These are phyloP conservation scores for Globisporangium irregulare DNA, from an alignment of 352 stramenopile genomes.

Conservation along the genomic window DNA sequence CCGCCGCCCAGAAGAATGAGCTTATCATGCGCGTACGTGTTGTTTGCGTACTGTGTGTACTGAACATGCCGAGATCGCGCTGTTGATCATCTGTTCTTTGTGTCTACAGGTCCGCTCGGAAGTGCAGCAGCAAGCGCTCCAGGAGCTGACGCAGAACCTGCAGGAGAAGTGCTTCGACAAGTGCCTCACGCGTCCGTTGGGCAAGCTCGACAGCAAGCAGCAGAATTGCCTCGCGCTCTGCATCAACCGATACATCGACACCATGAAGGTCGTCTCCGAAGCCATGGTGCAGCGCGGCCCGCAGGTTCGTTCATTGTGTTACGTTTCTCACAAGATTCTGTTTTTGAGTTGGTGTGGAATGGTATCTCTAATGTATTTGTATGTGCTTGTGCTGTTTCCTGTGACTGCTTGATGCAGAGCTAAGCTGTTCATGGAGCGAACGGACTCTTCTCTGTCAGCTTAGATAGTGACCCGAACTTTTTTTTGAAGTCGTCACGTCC, in stretches of 20 bases:
- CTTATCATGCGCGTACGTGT: constrained; percentile 70
- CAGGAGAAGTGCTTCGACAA: constrained; percentile 92
- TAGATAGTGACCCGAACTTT: constrained; percentile 10
- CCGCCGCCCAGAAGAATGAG: constrained; percentile 81
- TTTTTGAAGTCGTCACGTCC: constrained; percentile 7
- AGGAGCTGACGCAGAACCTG: constrained; percentile 84
- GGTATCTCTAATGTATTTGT: neutral
- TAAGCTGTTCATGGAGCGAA: constrained; percentile 5
- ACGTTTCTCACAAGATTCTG: neutral
- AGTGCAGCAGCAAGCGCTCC: constrained; percentile 77
- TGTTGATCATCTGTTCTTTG: neutral
- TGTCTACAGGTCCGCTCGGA: constrained; percentile 66
- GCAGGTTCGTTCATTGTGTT: constrained; percentile 30
- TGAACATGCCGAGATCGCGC: neutral
- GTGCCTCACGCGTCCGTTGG: constrained; percentile 76
- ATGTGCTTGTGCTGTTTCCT: neutral
- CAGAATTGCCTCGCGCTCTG: constrained; percentile 88
- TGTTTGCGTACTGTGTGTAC: neutral
- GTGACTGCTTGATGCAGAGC: constrained; percentile 3
- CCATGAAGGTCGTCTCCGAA: constrained; percentile 88
- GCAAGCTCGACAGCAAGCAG: constrained; percentile 88
- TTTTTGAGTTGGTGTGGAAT: neutral
- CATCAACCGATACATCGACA: constrained; percentile 90
- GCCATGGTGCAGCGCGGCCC: constrained; percentile 72
- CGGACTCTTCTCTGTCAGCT: constrained; percentile 3